phyloP scores from a whole-genome alignment of 140 eudicot species.

The Bidens hawaiensis region DNA sequence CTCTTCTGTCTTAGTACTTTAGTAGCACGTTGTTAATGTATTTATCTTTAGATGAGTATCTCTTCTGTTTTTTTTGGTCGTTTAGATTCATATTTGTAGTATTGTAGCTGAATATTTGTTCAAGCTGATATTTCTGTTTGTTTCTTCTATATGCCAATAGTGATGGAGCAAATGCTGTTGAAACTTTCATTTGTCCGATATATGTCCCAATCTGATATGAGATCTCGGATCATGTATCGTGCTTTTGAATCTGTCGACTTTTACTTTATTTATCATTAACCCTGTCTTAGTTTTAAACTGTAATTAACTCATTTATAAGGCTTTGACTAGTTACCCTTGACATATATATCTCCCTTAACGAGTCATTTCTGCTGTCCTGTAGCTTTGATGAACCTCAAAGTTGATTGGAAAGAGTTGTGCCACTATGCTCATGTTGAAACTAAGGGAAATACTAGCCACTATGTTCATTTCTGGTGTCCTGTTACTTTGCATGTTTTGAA shows the following conservation, averaged over 20 bases:
- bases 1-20: slow-evolving; percentile 7
- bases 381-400: slow-evolving; percentile 2
- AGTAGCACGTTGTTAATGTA: neutral
- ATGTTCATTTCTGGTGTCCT: too few relatives aligned
- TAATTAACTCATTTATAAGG: neutral
- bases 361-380: neutral
- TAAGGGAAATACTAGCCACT: neutral
- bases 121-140: slow-evolving; percentile 1
- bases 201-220: slow-evolving; percentile 3
- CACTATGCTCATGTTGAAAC: neutral
- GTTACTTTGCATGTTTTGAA: neutral
- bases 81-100: neutral
- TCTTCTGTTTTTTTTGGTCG: neutral
- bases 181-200: neutral
- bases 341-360: neutral
- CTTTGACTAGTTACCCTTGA: neutral
- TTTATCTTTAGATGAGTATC: neutral
- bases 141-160: slow-evolving; percentile 1
- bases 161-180: neutral
- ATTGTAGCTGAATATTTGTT: neutral
- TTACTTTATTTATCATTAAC: neutral
- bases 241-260: neutral
- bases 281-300: neutral
- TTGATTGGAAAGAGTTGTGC: neutral
- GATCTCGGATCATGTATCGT: neutral